These are phyloP conservation scores for Byssoonygena ceratinophila DNA, from an alignment of 2,329 filamentous ascomycete genomes.

Conservation along the genomic window DNA sequence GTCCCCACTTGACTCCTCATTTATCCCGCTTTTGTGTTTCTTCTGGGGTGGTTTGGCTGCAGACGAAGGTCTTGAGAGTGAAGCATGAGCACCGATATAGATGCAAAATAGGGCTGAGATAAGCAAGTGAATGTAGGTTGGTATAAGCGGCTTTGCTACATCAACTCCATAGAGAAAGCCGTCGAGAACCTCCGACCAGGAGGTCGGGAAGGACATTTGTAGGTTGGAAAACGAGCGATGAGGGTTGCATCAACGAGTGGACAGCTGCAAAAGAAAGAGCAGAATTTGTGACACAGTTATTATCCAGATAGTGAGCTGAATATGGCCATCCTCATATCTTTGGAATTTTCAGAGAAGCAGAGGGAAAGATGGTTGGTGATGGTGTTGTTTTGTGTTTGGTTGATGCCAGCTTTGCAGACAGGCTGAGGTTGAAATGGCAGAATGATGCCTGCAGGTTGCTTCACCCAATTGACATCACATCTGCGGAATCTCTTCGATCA, in stretches of 20 bases:
- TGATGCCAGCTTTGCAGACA: constrained; percentile 2
- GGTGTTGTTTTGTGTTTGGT: background rate
- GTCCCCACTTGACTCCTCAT: constrained; percentile 29
- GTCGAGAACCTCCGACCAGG: constrained; percentile 32
- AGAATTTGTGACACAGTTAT: background rate
- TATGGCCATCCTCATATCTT: background rate
- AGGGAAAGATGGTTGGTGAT: background rate
- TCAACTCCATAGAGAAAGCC: constrained; percentile 38
- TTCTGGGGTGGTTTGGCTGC: constrained; percentile 53
- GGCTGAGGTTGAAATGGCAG: background rate
- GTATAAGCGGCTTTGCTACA: constrained; percentile 38
- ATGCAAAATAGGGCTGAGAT: constrained; percentile 70
- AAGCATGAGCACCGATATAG: constrained; percentile 73
- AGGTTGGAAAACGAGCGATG: background rate
- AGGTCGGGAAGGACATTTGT: constrained; percentile 29
- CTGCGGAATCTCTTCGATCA: background rate
- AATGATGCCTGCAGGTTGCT: background rate
- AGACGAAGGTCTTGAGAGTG: constrained; percentile 70
- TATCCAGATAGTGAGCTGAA: background rate
- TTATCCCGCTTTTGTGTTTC: constrained; percentile 26
- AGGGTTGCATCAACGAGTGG: background rate
- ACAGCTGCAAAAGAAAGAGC: background rate
- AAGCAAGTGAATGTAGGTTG: constrained; percentile 52
- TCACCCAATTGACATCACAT: constrained; percentile 4
- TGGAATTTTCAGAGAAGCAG: background rate